Evolutionary conservation across 257 asterid genomes (phyloP).

Genomic region (Solanum virginianum): DNA sequence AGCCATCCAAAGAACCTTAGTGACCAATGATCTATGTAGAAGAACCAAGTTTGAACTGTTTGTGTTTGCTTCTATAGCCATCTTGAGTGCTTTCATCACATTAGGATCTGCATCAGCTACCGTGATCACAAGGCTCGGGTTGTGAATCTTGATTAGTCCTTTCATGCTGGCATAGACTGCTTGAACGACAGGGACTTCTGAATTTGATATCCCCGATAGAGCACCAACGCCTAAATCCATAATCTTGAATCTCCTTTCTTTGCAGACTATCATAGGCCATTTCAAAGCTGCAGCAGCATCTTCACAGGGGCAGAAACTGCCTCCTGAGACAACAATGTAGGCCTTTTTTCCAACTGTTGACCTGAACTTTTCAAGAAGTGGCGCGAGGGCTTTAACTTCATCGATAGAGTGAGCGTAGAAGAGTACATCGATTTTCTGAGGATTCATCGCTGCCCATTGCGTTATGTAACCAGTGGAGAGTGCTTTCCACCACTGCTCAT

Average conservation of each 20-base stretch:
- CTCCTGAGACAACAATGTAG: slow-evolving; percentile 77
- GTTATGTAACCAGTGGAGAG: slow-evolving; percentile 82
- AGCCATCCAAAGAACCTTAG: slow-evolving; percentile 84
- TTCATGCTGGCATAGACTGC: slow-evolving; percentile 82
- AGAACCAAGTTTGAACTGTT: slow-evolving; percentile 44
- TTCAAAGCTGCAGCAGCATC: slow-evolving; percentile 52
- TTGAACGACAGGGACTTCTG: slow-evolving; percentile 75
- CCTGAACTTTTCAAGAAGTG: slow-evolving; percentile 77
- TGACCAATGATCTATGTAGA: slow-evolving; percentile 48
- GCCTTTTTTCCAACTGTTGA: slow-evolving; percentile 70
- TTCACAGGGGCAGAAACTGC: slow-evolving; percentile 75
- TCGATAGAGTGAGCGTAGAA: slow-evolving; percentile 71
- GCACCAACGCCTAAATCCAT: slow-evolving; percentile 71
- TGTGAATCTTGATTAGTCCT: slow-evolving; percentile 75
- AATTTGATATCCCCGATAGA: slow-evolving; percentile 40
- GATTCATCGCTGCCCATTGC: slow-evolving; percentile 93
- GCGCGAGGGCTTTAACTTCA: slow-evolving; percentile 71
- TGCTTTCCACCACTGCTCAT: slow-evolving; percentile 98
- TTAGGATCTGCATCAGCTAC: slow-evolving; percentile 47
- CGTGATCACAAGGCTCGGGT: slow-evolving; percentile 67
- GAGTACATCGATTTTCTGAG: slow-evolving; percentile 80
- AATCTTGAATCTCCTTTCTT: slow-evolving; percentile 81
- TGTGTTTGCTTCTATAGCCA: slow-evolving; percentile 42
- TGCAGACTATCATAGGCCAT: slow-evolving; percentile 76
- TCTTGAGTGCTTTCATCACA: slow-evolving; percentile 68